Conservation (phyloP, 306 rosid species). For the Cyclanthera cordifolia region DNA sequence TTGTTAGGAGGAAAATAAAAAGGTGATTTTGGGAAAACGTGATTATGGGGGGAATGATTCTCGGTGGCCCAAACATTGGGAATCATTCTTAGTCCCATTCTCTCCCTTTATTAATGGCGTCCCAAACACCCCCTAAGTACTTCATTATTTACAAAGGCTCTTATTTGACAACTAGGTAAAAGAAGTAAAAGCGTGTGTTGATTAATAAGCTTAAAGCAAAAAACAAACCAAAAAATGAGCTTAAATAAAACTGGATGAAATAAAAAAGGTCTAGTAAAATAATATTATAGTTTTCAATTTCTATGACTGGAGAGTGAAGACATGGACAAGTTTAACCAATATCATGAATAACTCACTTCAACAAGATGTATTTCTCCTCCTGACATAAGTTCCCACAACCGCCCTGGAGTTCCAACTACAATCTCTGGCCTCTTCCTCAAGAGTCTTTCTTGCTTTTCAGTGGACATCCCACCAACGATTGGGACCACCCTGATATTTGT, state of each 20-base stretch:
- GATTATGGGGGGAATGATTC: too few species aligned
- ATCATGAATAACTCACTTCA: constrained; percentile 41
- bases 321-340: neutral
- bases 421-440: constrained; percentile 70
- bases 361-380: constrained; percentile 72
- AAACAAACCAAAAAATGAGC: too few species aligned
- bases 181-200: too few species aligned
- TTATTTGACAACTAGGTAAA: neutral
- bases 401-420: constrained; percentile 92
- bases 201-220: too few species aligned
- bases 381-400: constrained; percentile 94
- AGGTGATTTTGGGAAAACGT: too few species aligned
- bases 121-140: too few species aligned
- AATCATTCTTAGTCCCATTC: too few species aligned
- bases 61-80: too few species aligned
- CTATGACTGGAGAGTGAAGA: neutral
- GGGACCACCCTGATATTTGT: constrained; percentile 59
- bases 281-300: neutral
- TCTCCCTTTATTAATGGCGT: too few species aligned
- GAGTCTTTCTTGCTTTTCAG: constrained; percentile 85
- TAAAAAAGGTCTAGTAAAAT: constrained; percentile 11
- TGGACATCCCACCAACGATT: constrained; percentile 89
- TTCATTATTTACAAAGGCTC: too few species aligned
- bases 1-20: too few species aligned
- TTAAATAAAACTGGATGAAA: neutral